These are phyloP conservation scores for Ochetophila trinervis DNA, from an alignment of 306 rosid genomes.

Conservation along the genomic window DNA sequence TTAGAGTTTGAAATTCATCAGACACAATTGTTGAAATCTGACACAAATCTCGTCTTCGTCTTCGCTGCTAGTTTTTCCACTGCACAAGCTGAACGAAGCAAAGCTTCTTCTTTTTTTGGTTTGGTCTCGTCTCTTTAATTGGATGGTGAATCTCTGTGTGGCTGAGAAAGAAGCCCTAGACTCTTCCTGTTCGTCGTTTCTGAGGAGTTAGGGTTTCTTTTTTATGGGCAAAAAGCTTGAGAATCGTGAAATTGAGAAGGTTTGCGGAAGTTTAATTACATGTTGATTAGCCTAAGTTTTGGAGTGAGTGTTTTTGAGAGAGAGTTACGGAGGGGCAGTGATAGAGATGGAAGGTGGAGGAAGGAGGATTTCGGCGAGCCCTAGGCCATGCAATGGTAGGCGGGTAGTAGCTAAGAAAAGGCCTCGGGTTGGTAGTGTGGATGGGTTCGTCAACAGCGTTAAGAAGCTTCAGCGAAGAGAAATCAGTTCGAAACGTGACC, in stretches of 20 bases:
- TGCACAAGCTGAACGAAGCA: neutral
- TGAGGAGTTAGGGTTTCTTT: conserved; percentile 25
- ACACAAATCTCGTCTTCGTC: neutral
- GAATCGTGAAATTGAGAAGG: conserved; percentile 2
- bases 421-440: conserved; percentile 34
- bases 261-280: conserved; percentile 1
- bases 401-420: conserved; percentile 71
- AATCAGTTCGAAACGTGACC: conserved; percentile 69
- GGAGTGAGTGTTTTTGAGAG: neutral
- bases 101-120: neutral
- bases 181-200: neutral
- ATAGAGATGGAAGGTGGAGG: conserved; percentile 63
- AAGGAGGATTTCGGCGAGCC: conserved; percentile 64
- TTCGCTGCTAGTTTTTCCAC: neutral
- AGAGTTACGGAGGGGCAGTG: conserved; percentile 7
- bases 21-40: neutral
- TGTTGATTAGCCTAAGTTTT: neutral
- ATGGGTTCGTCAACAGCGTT: conserved; percentile 48
- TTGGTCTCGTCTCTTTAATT: neutral
- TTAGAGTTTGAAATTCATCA: neutral
- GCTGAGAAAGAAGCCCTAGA: conserved; percentile 5
- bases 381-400: conserved; percentile 58
- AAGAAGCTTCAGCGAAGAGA: conserved; percentile 83
- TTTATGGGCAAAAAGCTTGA: neutral
- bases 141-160: neutral